Base-by-base conservation (phyloP, 1,139 yeast genomes). In the Kurtzmaniella quercitrusa region DNA sequence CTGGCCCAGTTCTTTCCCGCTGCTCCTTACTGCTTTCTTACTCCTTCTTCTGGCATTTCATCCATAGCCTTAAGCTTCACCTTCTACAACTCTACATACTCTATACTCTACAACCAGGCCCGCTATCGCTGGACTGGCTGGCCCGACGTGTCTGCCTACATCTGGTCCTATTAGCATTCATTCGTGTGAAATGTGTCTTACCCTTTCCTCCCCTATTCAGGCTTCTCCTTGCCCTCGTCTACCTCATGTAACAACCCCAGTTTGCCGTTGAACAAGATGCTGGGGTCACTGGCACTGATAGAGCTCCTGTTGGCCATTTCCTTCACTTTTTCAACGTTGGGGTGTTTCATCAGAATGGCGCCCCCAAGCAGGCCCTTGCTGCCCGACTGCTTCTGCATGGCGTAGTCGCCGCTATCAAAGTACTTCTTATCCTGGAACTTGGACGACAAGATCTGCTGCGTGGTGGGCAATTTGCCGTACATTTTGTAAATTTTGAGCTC, bases 321-420 rank as follows among this genome's bases (percentile, higher is more conserved):
- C 58, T 72, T 72, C 41, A 73, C 76, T 53, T 69, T 66, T 51
- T 73, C 78, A 19, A 77, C 78, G 50, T 72, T 73, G 14, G 78
- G 78, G 49, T 73, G 77, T 44, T 65, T 69, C 62, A 71, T 55
- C 15, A 76, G 71, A 1, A 70, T 57, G 4, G 67, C 66, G n/a
- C 62, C 64, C 5, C 60, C 60, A 11, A 63, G 53, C 9, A 59
- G 55, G 1, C 61, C 53, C 42, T 64, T 64, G 34, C 51, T 48
- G 36, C 55, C 55, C n/a, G 59, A 59, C 51, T 72, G 77, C 46
- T 90, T 85, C 52, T 88, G 89, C 79, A 93, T 79, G 21, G 98
- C 98, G 62, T 94, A 93, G 65, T 93, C 99, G 18, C 98, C 98
- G 48, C 96, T 87, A 58, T 93, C 99, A 59, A 93, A 94, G 65